Base-by-base conservation (phyloP, 768 basidiomycete genomes). In the Podaxis carcinomalis region DNA sequence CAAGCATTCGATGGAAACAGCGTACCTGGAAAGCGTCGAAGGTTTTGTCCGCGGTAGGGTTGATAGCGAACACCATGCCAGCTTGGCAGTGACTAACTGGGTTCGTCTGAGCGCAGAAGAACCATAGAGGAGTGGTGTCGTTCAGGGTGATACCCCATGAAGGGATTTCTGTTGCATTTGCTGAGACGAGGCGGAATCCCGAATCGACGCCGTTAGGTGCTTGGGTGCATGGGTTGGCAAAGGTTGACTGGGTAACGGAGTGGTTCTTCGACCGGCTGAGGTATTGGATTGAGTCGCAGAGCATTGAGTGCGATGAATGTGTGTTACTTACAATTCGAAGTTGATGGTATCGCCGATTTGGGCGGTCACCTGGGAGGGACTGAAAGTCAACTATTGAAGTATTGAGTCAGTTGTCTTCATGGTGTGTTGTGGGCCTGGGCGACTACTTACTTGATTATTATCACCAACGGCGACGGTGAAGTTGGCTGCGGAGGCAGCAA, bases 11-110 rank as follows among this genome's bases (percentile, higher is more conserved):
- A 35, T 44, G 37, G 19, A 35, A 14, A 19, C 6, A 14, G n/a
- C 57, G 52, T 70, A 73, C 77, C 74, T 80, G 77, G 80, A 81
- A 87, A 23, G 70, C 72, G 0, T 67, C 75, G 63, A 81, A 84
- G 52, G 70, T 77, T 74, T 81, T 83, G 21, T 72, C 68, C 4
- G 74, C 68, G 13, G 76, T 78, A 11, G 81, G 78, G 68, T 86
- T 85, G 32, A 86, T 70, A 23, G 84, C 80, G 70, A 87, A 86
- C 51, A 87, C 85, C 85, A 86, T 85, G 64, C 85, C 85, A 4
- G 51, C 27, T 35, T 72, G 61, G 68, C 85, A 88, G 69, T 84
- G 83, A 61, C 74, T 80, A 1, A 57, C 67, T 32, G 74, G 69
- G 10, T 10, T 65, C 1, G 73, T 76, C 70, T 86, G 84, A 16